phyloP scores from a whole-genome alignment of 306 rosid species.

The Sechiopsis laciniata region DNA sequence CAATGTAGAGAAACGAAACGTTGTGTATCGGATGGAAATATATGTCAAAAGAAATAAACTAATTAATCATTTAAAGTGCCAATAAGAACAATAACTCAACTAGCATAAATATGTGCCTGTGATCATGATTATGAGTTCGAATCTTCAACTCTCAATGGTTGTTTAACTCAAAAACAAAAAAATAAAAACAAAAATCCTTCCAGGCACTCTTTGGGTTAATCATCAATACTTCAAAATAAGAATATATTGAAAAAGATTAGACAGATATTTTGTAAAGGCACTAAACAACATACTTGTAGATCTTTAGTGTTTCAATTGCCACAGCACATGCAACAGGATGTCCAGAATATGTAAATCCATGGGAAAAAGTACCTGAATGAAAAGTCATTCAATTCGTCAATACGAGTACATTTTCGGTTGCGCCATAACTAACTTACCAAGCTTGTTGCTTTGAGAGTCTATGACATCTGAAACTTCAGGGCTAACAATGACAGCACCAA shows the following conservation, averaged over 20 bases:
- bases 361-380: constrained; percentile 55
- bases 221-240: not conserved
- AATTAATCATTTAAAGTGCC: too few relatives aligned
- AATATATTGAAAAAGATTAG: not conserved
- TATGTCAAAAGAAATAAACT: too few relatives aligned
- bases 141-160: too few relatives aligned
- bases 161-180: too few relatives aligned
- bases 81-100: too few relatives aligned
- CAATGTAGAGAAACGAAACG: not conserved
- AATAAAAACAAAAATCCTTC: too few relatives aligned
- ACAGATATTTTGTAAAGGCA: not conserved
- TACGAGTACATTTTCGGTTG: not conserved
- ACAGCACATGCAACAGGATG: constrained; percentile 84
- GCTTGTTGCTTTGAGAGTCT: constrained; percentile 74
- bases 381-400: not conserved
- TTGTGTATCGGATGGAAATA: not conserved
- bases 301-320: constrained; percentile 83
- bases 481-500: constrained; percentile 89
- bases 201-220: too few relatives aligned
- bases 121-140: too few relatives aligned
- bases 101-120: too few relatives aligned
- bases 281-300: constrained; percentile 60
- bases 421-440: constrained; percentile 44
- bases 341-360: constrained; percentile 94
- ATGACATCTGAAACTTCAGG: constrained; percentile 79